A percentile compares a stretch with the other conserved stretches of the same genome.
Evolutionary conservation across 768 basidiomycete genomes (phyloP).

Genomic region (Mycena belliarum): DNA sequence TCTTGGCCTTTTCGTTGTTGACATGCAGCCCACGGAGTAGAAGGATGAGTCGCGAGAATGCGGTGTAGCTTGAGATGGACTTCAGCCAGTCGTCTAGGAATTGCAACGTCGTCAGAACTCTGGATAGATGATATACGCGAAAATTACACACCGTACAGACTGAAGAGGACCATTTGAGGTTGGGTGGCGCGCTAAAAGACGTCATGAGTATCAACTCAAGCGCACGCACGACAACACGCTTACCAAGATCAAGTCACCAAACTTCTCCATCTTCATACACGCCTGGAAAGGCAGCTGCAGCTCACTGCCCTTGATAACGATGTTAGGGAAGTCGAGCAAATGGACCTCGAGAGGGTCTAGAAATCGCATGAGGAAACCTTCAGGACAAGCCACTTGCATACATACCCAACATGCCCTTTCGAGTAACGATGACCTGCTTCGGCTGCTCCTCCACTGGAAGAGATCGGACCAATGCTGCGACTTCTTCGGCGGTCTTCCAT

Average conservation of each 20-base stretch:
- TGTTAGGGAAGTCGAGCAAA: conserved; percentile 99
- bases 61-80: conserved; percentile 97
- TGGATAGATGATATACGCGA: not conserved
- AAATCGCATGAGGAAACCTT: conserved; percentile 1
- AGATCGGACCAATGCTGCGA: conserved; percentile 94
- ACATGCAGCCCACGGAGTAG: conserved; percentile 96
- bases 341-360: conserved; percentile 95
- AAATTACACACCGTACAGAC: conserved; percentile 72
- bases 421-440: conserved; percentile 98
- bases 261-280: conserved; percentile 99
- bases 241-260: conserved; percentile 93
- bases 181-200: conserved; percentile 80
- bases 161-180: conserved; percentile 99
- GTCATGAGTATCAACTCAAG: conserved; percentile 13
- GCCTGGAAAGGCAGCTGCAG: conserved; percentile 99
- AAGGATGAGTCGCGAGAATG: conserved; percentile 97
- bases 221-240: conserved; percentile 16
- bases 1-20: conserved; percentile 99
- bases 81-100: conserved; percentile 93
- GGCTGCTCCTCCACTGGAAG: conserved; percentile 99
- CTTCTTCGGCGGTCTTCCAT: conserved; percentile 99
- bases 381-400: conserved; percentile 7
- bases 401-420: conserved; percentile 98
- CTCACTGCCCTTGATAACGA: conserved; percentile 99
- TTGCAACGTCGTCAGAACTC: conserved; percentile 4